Conservation (phyloP, 23 red algal species). For the Gracilaria gracilis region DNA sequence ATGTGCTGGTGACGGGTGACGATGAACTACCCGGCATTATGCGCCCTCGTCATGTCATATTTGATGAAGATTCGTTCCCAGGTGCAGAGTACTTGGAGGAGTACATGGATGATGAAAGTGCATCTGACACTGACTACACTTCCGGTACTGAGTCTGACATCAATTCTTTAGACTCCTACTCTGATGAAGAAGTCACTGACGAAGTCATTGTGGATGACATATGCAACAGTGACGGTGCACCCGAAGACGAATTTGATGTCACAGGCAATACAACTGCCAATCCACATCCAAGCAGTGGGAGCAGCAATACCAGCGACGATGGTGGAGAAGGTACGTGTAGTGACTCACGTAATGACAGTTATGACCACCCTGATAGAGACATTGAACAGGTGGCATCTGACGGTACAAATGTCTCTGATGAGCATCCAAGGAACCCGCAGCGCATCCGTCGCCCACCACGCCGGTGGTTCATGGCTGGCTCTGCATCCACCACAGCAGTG, state of each 20-base stretch:
- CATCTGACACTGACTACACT: background rate
- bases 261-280: background rate
- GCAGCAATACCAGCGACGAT: background rate
- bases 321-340: background rate
- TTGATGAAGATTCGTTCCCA: background rate
- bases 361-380: too few relatives aligned
- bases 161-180: background rate
- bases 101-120: background rate
- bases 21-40: background rate
- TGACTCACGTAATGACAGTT: too few relatives aligned
- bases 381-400: too few relatives aligned
- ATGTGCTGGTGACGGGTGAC: background rate
- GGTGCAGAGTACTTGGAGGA: background rate
- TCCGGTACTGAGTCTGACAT: background rate
- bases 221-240: background rate
- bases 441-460: too few relatives aligned
- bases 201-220: background rate
- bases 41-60: background rate
- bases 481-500: too few relatives aligned
- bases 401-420: too few relatives aligned
- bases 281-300: background rate
- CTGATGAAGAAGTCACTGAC: too few relatives aligned
- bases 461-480: too few relatives aligned
- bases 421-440: too few relatives aligned
- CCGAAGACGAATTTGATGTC: background rate